phyloP scores from a whole-genome alignment of 2,329 filamentous ascomycete genomes.

The Colletotrichum limetticola region DNA sequence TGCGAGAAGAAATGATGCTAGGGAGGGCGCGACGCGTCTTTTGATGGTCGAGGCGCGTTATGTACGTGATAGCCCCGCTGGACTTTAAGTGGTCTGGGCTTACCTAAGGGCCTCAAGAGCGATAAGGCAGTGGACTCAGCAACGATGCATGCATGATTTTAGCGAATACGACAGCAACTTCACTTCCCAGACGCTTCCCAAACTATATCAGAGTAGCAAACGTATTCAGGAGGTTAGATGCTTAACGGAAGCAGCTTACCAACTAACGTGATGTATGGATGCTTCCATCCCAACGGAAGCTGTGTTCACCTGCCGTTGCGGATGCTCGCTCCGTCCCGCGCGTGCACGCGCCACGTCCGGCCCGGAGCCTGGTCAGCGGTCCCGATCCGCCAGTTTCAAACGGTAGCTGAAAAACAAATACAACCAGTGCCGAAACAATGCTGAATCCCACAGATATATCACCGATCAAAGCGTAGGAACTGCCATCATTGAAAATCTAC shows the following conservation, averaged over 20 bases:
- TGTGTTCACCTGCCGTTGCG: too few species aligned
- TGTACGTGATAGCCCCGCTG: background rate
- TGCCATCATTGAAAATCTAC: background rate
- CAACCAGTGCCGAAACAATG: too few species aligned
- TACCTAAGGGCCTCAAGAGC: background rate
- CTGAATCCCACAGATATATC: background rate
- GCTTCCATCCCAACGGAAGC: too few species aligned
- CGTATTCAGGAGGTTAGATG: too few species aligned
- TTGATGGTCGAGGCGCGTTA: background rate
- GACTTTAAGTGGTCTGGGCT: background rate
- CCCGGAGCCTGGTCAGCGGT: background rate
- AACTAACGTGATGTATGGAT: too few species aligned
- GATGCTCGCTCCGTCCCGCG: too few species aligned
- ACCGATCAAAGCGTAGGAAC: background rate
- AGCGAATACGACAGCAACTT: background rate
- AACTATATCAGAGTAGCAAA: background rate
- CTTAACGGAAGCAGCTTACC: accelerated
- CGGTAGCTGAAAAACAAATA: too few species aligned
- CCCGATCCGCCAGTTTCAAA: too few species aligned
- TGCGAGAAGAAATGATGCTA: background rate
- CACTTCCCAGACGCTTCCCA: accelerated
- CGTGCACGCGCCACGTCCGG: too few species aligned
- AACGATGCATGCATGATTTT: background rate
- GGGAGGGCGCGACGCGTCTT: background rate
- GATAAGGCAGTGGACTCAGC: background rate